Conservation (phyloP, 176 grass and related monocot genomes). For the Puya raimondii region DNA sequence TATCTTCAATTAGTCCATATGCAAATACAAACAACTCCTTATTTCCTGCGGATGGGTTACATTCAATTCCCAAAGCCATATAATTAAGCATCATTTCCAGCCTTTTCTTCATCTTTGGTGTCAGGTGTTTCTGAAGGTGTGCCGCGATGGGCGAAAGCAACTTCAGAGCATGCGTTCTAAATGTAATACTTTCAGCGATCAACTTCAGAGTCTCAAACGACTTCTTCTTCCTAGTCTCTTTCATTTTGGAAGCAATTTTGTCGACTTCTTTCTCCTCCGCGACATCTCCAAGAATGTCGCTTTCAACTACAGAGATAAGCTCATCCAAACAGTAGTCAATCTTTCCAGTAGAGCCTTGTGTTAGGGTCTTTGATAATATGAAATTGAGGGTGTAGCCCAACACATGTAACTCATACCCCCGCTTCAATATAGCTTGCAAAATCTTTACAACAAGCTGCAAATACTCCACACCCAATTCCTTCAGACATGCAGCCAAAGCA, state of each 20-base stretch:
- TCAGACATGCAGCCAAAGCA: constrained; percentile 70
- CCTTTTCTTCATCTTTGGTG: constrained; percentile 59
- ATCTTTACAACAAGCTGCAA: constrained; percentile 79
- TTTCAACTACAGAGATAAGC: constrained; percentile 60
- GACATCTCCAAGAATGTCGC: constrained; percentile 86
- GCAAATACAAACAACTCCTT: constrained; percentile 66
- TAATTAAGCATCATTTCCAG: constrained; percentile 68
- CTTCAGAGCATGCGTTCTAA: constrained; percentile 61
- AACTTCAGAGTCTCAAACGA: constrained; percentile 83
- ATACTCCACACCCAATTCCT: constrained; percentile 87
- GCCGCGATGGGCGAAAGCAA: constrained; percentile 58
- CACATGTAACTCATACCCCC: constrained; percentile 92
- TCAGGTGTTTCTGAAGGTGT: constrained; percentile 58
- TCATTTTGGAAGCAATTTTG: constrained; percentile 95
- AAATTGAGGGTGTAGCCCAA: constrained; percentile 85
- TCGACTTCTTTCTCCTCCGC: constrained; percentile 95
- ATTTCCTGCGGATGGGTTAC: constrained; percentile 65
- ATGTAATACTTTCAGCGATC: constrained; percentile 65
- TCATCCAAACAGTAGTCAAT: constrained; percentile 90
- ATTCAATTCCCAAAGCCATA: constrained; percentile 77
- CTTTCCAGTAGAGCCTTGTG: constrained; percentile 35
- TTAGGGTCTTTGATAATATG: constrained; percentile 62
- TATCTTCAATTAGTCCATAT: constrained; percentile 69
- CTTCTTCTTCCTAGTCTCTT: constrained; percentile 92
- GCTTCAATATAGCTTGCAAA: constrained; percentile 80